Percentiles rank a stretch among this genome's conserved stretches.
Conservation (phyloP, 2,329 filamentous ascomycete genomes). For the Aspergillus intermedius region DNA sequence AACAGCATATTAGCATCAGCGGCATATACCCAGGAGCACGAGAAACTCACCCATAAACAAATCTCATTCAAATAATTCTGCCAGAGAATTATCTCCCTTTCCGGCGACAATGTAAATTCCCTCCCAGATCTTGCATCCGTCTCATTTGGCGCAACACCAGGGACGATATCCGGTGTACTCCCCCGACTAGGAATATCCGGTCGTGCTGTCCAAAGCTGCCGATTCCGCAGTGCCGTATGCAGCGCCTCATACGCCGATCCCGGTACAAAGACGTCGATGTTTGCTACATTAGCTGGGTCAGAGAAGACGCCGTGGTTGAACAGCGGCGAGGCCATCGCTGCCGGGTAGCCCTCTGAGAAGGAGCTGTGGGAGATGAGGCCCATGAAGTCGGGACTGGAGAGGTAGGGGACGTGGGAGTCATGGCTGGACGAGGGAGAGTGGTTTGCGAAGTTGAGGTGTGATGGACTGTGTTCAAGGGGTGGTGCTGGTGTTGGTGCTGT, state of each 20-base stretch:
- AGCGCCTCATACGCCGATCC: conserved; percentile 44
- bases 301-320: conserved; percentile 20
- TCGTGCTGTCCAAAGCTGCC: conserved; percentile 41
- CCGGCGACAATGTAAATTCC: conserved; percentile 20
- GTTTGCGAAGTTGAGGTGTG: background rate
- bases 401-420: background rate
- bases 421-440: background rate
- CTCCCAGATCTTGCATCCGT: conserved; percentile 12
- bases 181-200: conserved; percentile 33
- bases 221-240: conserved; percentile 41
- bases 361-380: background rate
- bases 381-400: background rate
- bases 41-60: conserved; percentile 19
- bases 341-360: conserved; percentile 6
- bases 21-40: background rate
- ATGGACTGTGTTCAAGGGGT: background rate
- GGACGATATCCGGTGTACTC: conserved; percentile 15
- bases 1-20: background rate
- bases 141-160: conserved; percentile 8
- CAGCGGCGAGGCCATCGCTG: conserved; percentile 14
- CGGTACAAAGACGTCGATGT: conserved; percentile 44
- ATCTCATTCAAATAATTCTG: conserved; percentile 28
- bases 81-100: conserved; percentile 26
- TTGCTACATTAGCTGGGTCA: conserved; percentile 26
- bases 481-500: background rate